Evolutionary conservation across 495 filamentous ascomycete genomes (phyloP).

Genomic region (Lasiosphaeriaceae sp.): DNA sequence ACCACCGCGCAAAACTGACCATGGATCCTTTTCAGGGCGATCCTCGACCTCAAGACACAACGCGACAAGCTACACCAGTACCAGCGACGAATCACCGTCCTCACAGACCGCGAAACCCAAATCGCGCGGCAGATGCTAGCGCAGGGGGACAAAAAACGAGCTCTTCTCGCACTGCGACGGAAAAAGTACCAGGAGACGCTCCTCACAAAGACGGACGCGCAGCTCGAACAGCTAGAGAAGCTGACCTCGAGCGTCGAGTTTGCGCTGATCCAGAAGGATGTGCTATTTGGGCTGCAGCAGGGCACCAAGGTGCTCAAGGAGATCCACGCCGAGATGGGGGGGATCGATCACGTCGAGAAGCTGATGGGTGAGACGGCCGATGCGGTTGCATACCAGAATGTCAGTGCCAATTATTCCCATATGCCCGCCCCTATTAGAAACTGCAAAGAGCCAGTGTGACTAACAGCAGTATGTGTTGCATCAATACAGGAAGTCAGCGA

Average conservation of each 20-base stretch:
- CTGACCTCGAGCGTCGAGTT: conserved; percentile 85
- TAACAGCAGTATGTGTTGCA: neutral
- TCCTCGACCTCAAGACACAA: conserved; percentile 95
- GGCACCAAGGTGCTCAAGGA: conserved; percentile 84
- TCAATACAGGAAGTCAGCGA: conserved; percentile 73
- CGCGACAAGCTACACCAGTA: conserved; percentile 96
- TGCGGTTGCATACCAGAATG: conserved; percentile 82
- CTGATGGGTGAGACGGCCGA: conserved; percentile 89
- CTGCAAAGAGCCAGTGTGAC: no score
- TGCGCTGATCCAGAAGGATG: conserved; percentile 90
- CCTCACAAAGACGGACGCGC: conserved; percentile 82
- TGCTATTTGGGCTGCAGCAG: conserved; percentile 87
- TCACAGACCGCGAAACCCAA: conserved; percentile 77
- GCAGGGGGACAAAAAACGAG: conserved; percentile 69
- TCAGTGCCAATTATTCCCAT: conserved; percentile 30
- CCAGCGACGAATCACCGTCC: conserved; percentile 76
- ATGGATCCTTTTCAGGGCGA: conserved; percentile 51
- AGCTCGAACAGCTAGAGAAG: conserved; percentile 83
- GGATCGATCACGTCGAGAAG: conserved; percentile 87
- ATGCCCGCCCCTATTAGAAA: no score
- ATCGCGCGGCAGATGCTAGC: conserved; percentile 79
- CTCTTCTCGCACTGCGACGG: conserved; percentile 82
- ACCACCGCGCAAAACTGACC: neutral
- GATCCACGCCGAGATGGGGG: conserved; percentile 95
- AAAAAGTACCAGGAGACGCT: conserved; percentile 97